Percentiles rank a stretch among this genome's conserved stretches.
Conservation (phyloP, 2,329 filamentous ascomycete genomes). For the Sporothrix protearum region DNA sequence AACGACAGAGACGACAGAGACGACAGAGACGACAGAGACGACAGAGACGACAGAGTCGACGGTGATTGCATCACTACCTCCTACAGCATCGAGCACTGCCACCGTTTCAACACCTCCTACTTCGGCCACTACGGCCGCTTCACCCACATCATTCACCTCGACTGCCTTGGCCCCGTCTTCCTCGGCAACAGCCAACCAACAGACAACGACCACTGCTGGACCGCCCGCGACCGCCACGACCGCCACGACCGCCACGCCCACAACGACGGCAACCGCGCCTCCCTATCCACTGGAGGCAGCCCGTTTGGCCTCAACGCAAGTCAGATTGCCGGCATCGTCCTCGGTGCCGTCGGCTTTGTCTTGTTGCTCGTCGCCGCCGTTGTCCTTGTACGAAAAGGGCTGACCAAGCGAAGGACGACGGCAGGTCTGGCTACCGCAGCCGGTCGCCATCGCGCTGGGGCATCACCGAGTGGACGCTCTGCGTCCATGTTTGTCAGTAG, state of each 20-base stretch:
- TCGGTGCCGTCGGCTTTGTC: slow-evolving; percentile 32
- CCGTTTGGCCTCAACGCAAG: slow-evolving; percentile 29
- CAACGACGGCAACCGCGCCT: slow-evolving; percentile 12
- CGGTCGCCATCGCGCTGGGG: neutral
- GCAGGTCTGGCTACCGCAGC: neutral
- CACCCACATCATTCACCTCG: neutral
- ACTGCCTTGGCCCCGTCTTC: neutral
- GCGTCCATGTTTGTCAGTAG: slow-evolving; percentile 33
- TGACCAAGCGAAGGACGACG: slow-evolving; percentile 39
- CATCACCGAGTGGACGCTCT: slow-evolving; percentile 31
- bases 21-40: neutral
- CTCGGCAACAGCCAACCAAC: neutral
- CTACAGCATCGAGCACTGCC: neutral
- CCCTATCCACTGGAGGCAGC: slow-evolving; percentile 7
- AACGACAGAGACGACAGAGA: neutral
- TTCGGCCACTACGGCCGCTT: neutral
- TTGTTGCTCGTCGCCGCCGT: slow-evolving; percentile 30
- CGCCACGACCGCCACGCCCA: slow-evolving; percentile 18
- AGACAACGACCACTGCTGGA: neutral
- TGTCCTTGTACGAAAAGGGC: slow-evolving; percentile 30
- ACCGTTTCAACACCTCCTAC: neutral
- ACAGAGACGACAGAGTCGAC: neutral
- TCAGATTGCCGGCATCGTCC: slow-evolving; percentile 33
- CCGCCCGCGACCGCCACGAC: slow-evolving; percentile 16
- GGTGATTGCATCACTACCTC: neutral